A percentile compares a stretch with the other conserved stretches of the same genome.
These are phyloP conservation scores for Penicillium cataractarum DNA, from an alignment of 495 filamentous ascomycete species.

Conservation along the genomic window DNA sequence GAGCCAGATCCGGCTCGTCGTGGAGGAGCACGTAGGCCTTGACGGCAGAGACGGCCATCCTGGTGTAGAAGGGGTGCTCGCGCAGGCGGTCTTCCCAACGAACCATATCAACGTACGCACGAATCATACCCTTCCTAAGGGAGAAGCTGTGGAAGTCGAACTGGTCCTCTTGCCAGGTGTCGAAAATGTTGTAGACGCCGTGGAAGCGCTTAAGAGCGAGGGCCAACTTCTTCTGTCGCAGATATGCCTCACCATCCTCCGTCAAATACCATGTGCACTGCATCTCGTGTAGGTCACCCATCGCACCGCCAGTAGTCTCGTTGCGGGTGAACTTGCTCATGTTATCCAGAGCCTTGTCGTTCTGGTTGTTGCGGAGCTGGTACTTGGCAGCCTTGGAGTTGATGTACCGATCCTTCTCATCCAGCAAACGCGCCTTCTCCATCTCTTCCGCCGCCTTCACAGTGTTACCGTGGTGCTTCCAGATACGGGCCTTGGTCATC, in stretches of 20 bases:
- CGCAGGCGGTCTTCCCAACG: conserved; percentile 91
- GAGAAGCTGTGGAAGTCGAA: conserved; percentile 99
- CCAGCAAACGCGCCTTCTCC: conserved; percentile 82
- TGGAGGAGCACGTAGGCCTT: conserved; percentile 77
- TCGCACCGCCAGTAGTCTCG: conserved; percentile 82
- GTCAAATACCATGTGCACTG: conserved; percentile 97
- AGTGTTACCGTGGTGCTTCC: conserved; percentile 84
- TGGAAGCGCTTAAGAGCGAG: conserved; percentile 91
- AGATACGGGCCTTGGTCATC: conserved; percentile 94
- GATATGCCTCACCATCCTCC: conserved; percentile 90
- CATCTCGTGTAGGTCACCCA: conserved; percentile 96
- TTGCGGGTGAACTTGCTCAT: conserved; percentile 96
- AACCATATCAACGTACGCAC: conserved; percentile 94
- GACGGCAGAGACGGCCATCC: conserved; percentile 82
- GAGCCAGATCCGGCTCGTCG: conserved; percentile 71
- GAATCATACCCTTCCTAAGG: conserved; percentile 88
- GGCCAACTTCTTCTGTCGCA: conserved; percentile 78
- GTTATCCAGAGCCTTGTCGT: conserved; percentile 78
- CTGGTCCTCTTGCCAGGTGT: conserved; percentile 96
- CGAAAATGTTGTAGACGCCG: conserved; percentile 87
- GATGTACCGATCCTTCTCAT: conserved; percentile 92
- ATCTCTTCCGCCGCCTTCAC: conserved; percentile 83
- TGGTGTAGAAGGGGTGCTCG: conserved; percentile 89
- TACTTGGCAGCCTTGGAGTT: conserved; percentile 99
- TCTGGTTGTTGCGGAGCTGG: conserved; percentile 89